Base-by-base conservation (phyloP, 129 eudicot species). In the Ambrosia trifida region DNA sequence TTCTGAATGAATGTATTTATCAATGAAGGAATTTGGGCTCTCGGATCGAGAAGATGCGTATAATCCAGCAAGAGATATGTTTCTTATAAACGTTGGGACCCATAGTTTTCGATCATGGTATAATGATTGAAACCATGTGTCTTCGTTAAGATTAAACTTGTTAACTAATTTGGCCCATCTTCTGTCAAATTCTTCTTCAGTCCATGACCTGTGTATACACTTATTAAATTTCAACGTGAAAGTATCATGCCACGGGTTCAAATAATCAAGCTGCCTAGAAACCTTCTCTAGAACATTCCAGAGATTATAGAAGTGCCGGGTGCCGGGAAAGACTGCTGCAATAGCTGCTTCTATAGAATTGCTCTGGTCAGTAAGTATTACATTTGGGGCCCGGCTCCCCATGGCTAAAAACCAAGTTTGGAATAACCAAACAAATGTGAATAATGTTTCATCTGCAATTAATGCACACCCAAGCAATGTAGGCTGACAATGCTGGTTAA, bases 331-430 rank as follows among this genome's bases (percentile, higher is more conserved):
- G n/a, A 89, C 87, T 20, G 84, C 71, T 2, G 72, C 66, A 52
- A 87, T 74, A 57, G 98, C 98, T 38, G 87, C 81, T 83, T 84
- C 89, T 20, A 93, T 71, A 58, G 84, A 80, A 68, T 66, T 82
- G 56, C 79, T 85, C 66, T 85, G 95, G 67, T 85, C 95, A 12
- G 87, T 87, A 3, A 93, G 82, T 59, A 93, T 70, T 67, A 93
- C 89, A 78, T 53, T 74, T 28, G 98, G 98, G 76, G 83, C 83
- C 57, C 66, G 80, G 17, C 86, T 85, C 8, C 95, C 98, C 92
- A 93, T 89, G 70, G 98, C 85, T 81, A 87, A 64, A 56, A 79
- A 79, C 96, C 96, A 89, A n/a, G 96, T 83, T 66, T 87, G 88
- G 77, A 93, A 69, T 73, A 89, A 78, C 98, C 98, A 93, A 54